Evolutionary conservation across 2,329 filamentous ascomycete species (phyloP), one percentile per base, ranked within the genome.

Genomic region (Colletotrichum melonis): DNA sequence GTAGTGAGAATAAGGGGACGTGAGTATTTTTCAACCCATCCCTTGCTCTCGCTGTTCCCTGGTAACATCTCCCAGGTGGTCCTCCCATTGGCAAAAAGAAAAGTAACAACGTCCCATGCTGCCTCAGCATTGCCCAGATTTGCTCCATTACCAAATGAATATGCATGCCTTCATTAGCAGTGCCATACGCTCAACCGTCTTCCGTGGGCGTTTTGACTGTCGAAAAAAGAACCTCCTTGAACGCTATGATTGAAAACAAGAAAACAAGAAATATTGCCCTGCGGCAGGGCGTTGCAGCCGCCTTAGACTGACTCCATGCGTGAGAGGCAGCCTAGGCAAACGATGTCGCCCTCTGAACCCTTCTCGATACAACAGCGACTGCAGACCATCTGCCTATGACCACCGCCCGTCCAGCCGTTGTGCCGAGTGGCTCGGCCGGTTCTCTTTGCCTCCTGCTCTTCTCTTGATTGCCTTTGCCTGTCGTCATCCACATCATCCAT

Each of bases 331-430:
- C 90, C 90, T 60, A 93, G 81, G 77, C 92, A 94, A 72, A 90
- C 88, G 5, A 93, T 88, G 60, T 93, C 91, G 30, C 92, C 92
- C 66, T 93, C 88, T 24, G 83, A 78, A 0, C 91, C 92, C 28
- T 85, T 86, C 79, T 94, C 92, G 3, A 93, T 87, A 78, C 92
- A 93, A 81, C 92, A 94, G 22, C 87, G 86, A 78, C 92, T 93
- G 79, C 92, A 94, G 3, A 93, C 84, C 76, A 89, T 87, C 42
- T 85, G 82, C 9, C 84, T 82, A 75, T 91, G 89, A 8, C 86
- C 86, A 35, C 78, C 79, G 0, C 80, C 81, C 0, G 79, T 78
- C 83, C 85, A 86, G n/a, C 82, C 82, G 64, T 78, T 59, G 16
- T 67, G 52, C 30, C 58, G 26, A 22, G 52, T 54, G 11, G 32